Evolutionary conservation across 1,284 basidiomycete species (phyloP), one percentile per base, ranked within the genome.

Genomic region (Microbotryomycetes sp.): DNA sequence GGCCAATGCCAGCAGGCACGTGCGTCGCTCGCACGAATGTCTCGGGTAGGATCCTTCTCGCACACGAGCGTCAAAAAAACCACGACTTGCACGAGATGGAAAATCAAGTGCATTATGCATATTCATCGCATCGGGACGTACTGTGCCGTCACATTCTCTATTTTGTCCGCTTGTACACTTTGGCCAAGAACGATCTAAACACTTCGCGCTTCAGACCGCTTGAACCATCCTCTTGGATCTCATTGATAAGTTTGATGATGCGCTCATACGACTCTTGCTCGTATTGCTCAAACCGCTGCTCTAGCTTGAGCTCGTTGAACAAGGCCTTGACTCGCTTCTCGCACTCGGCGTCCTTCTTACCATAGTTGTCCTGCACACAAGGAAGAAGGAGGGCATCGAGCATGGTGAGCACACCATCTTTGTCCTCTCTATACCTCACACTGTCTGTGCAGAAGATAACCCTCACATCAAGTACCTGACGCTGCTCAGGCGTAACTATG

Each of bases 181-280:
- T 96, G 50, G 82, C 80, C 73, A 97, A 79, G 80, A 96, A 96
- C 71, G 81, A 83, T 71, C 79, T 81, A 78, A 94, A 94, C 60
- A 94, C 85, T 70, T 88, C 84, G 69, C 83, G 79, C 80, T 86
- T 89, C 72, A 96, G 76, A 15, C 83, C 83, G 4, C 76, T 75
- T 5, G 46, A 27, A 1, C 61, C 64, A 24, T 60, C 30, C 76
- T 86, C 88, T 13, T 86, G 85, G 49, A 91, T 84, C 27, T 76
- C 76, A 49, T 82, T 81, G 71, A 91, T 90, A 72, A 88, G 77
- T 31, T 74, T 77, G 61, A 79, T 85, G 68, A 94, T 78, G 70
- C 79, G 79, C 69, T 80, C 79, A 73, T 92, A 89, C 61, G 83
- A 82, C 57, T 82, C 80, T 71, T 85, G 82, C 78, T 97, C 91